Percentiles rank a stretch among this genome's conserved stretches.
Evolutionary conservation across 2,329 filamentous ascomycete species (phyloP).

Genomic region (Curvularia spicifera): DNA sequence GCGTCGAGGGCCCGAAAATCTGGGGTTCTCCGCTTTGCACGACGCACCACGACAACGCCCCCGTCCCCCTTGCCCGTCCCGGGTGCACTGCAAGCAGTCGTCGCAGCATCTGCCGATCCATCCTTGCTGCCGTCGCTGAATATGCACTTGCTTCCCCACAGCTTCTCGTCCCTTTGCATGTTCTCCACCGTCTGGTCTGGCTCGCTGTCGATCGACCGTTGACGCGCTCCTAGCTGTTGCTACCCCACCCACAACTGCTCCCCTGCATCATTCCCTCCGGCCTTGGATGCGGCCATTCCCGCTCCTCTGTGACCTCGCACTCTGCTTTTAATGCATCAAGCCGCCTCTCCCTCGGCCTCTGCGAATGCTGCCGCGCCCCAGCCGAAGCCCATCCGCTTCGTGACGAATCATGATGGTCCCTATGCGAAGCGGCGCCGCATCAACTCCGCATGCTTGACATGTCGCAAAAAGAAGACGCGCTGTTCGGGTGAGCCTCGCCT

Average conservation of each 20-base stretch:
- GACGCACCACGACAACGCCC: constrained; percentile 4
- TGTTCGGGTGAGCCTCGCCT: constrained; percentile 48
- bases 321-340: constrained; percentile 45
- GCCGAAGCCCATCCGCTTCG: constrained; percentile 51
- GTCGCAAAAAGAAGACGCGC: constrained; percentile 58
- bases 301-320: constrained; percentile 18
- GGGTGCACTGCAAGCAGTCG: constrained; percentile 1
- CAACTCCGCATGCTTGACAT: constrained; percentile 55
- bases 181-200: constrained; percentile 21
- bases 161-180: constrained; percentile 18
- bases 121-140: constrained; percentile 20
- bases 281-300: constrained; percentile 18
- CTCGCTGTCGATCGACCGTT: constrained; percentile 13
- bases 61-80: constrained; percentile 2
- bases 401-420: constrained; percentile 51
- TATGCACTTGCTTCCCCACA: constrained; percentile 30
- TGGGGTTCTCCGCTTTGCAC: constrained; percentile 20
- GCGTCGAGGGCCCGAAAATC: constrained; percentile 9
- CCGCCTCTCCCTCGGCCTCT: constrained; percentile 34
- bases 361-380: constrained; percentile 39
- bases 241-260: constrained; percentile 22
- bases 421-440: constrained; percentile 52
- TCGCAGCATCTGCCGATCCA: constrained; percentile 16
- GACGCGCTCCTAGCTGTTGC: constrained; percentile 15
- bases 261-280: constrained; percentile 11